Evolutionary conservation across 2,329 filamentous ascomycete species (phyloP).

Genomic region (Pseudocercospora pini-densiflorae): DNA sequence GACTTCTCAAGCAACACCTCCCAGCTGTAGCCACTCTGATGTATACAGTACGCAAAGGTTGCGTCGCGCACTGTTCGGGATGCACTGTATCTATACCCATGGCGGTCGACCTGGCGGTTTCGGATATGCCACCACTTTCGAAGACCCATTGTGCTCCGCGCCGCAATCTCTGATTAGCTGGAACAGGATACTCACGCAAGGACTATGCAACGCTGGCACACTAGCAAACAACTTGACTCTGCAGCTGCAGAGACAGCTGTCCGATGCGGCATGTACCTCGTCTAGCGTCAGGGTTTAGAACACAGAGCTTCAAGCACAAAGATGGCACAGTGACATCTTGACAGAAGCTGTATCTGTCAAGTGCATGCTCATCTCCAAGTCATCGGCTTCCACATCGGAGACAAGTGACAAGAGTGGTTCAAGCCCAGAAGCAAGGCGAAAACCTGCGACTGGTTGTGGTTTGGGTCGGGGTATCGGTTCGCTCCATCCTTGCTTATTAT

Average conservation of each 20-base stretch:
- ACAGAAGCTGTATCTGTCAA: not conserved
- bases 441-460: not conserved
- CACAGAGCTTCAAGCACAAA: too few species aligned
- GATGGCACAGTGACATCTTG: too few species aligned
- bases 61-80: not conserved
- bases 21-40: too few species aligned
- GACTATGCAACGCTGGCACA: not conserved
- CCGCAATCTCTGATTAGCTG: constrained; percentile 3
- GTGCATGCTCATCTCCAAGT: not conserved
- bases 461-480: not conserved
- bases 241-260: constrained; percentile 2
- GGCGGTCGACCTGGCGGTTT: not conserved
- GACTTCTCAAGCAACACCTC: too few species aligned
- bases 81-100: not conserved
- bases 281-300: not conserved
- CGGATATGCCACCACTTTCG: not conserved
- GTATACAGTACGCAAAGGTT: too few species aligned
- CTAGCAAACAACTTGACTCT: constrained; percentile 2
- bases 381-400: not conserved
- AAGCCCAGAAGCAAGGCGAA: constrained; percentile 1
- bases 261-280: not conserved
- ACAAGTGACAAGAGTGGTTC: not conserved
- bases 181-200: not conserved
- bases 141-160: not conserved
- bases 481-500: constrained; percentile 4